Percentiles rank a stretch among this genome's conserved stretches.
phyloP scores from a whole-genome alignment of 2,329 filamentous ascomycete species.

The Aspergillus amoenus region DNA sequence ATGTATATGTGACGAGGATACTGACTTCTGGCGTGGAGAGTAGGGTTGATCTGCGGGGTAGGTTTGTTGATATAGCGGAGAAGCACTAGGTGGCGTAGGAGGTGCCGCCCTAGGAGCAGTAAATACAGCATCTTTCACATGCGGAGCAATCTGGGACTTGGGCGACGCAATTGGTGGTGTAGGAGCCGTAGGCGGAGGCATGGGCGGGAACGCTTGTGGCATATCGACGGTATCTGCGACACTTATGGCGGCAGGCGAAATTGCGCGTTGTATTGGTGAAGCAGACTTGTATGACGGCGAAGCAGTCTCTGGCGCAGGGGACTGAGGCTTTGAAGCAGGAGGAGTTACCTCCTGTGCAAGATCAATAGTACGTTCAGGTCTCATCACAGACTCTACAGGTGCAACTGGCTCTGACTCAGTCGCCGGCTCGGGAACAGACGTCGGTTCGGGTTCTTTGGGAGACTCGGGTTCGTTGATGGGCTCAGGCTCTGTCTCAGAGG shows the following conservation, averaged over 20 bases:
- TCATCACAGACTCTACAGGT: neutral
- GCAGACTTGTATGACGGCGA: slow-evolving; percentile 18
- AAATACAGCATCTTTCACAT: slow-evolving; percentile 12
- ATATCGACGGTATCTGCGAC: neutral
- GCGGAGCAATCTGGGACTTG: slow-evolving; percentile 11
- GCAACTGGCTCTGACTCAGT: neutral
- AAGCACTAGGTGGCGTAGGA: slow-evolving; percentile 15
- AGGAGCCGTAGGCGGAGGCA: slow-evolving; percentile 11
- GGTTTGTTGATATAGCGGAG: slow-evolving; percentile 15
- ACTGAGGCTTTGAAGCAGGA: slow-evolving; percentile 17
- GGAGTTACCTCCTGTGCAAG: slow-evolving; percentile 13
- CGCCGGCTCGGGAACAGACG: neutral
- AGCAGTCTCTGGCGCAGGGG: slow-evolving; percentile 15
- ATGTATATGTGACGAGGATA: slow-evolving; percentile 16
- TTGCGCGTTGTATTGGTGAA: slow-evolving; percentile 15
- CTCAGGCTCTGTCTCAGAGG: neutral
- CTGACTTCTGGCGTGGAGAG: slow-evolving; percentile 18
- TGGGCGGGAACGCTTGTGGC: neutral
- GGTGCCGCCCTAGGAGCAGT: slow-evolving; percentile 12
- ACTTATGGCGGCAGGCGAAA: slow-evolving; percentile 12
- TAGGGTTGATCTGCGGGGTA: slow-evolving; percentile 12
- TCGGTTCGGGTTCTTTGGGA: neutral
- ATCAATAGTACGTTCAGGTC: slow-evolving; percentile 6
- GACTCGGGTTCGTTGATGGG: neutral
- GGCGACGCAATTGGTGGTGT: slow-evolving; percentile 14